Evolutionary conservation across 164 flowering plant genomes (phyloP).

Genomic region (Houttuynia cordata): DNA sequence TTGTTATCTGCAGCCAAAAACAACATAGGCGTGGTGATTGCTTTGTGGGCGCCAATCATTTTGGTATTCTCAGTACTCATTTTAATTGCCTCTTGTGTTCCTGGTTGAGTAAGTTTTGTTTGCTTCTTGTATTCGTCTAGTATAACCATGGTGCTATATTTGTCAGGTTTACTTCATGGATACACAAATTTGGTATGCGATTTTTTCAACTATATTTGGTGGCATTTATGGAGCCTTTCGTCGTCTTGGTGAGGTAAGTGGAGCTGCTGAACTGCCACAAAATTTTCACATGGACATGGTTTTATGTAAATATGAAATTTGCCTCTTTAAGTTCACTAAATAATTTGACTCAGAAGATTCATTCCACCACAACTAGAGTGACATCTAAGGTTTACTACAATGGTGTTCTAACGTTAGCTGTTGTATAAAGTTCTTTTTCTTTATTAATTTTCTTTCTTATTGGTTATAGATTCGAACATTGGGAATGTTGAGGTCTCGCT

Average conservation of each 20-base stretch:
- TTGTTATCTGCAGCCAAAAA: conserved; percentile 57
- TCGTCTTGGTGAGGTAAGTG: conserved; percentile 93
- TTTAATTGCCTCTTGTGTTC: background rate
- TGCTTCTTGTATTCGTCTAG: background rate
- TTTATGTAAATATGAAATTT: background rate
- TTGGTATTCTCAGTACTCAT: conserved; percentile 40
- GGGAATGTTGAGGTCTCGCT: conserved; percentile 89
- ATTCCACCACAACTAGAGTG: background rate
- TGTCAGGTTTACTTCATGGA: conserved; percentile 97
- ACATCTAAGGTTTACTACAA: background rate
- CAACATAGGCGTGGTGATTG: conserved; percentile 90
- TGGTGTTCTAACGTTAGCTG: background rate
- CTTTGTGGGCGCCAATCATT: conserved; percentile 95
- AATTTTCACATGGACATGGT: background rate
- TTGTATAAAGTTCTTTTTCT: no score
- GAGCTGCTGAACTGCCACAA: background rate
- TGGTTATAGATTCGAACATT: conserved; percentile 73
- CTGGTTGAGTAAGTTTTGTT: background rate
- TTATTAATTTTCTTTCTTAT: background rate
- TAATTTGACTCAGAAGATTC: no score
- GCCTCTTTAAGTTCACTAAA: background rate
- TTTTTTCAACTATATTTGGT: conserved; percentile 90
- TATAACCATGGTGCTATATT: background rate
- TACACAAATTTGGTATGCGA: conserved; percentile 97
- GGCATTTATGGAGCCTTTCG: conserved; percentile 98